Conservation (phyloP, 768 basidiomycete species). For the Cantharellus anzutake region DNA sequence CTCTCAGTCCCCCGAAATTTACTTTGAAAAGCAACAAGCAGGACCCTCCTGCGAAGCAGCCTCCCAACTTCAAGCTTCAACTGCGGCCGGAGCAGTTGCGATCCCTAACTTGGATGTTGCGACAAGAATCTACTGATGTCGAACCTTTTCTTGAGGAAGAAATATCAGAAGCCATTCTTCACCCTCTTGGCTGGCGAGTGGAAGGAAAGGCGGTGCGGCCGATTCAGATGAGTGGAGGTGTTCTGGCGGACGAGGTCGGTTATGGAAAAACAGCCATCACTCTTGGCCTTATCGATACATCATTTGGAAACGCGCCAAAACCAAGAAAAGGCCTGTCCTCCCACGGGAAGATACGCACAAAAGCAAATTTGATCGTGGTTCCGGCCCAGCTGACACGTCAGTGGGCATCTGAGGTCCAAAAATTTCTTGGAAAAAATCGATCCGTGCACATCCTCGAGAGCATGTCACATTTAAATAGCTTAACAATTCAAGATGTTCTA, state of each 20-base stretch:
- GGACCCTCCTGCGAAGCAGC: constrained; percentile 54
- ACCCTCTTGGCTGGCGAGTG: constrained; percentile 82
- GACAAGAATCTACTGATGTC: constrained; percentile 44
- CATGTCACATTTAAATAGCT: constrained; percentile 46
- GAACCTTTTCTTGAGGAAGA: constrained; percentile 82
- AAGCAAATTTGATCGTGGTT: constrained; percentile 68
- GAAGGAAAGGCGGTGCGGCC: constrained; percentile 74
- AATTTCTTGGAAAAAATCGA: constrained; percentile 51
- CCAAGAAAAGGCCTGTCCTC: constrained; percentile 11
- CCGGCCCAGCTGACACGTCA: constrained; percentile 81
- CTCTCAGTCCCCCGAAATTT: constrained; percentile 42
- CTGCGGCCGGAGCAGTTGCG: constrained; percentile 77
- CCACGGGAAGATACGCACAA: constrained; percentile 52
- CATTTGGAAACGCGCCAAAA: constrained; percentile 20
- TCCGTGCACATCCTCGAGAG: constrained; percentile 48
- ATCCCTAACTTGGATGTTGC: constrained; percentile 83
- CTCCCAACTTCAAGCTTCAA: constrained; percentile 53
- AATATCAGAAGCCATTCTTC: constrained; percentile 75
- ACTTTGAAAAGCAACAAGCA: constrained; percentile 52
- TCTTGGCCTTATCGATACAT: constrained; percentile 68
- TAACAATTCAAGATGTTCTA: constrained; percentile 53
- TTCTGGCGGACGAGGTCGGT: constrained; percentile 89
- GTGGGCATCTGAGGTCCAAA: constrained; percentile 71
- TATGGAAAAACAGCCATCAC: constrained; percentile 97
- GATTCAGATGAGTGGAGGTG: constrained; percentile 64